Percentiles rank a stretch among this genome's conserved stretches.
Evolutionary conservation across 164 flowering plant genomes (phyloP).

Genomic region (Cinnamomum micranthum): DNA sequence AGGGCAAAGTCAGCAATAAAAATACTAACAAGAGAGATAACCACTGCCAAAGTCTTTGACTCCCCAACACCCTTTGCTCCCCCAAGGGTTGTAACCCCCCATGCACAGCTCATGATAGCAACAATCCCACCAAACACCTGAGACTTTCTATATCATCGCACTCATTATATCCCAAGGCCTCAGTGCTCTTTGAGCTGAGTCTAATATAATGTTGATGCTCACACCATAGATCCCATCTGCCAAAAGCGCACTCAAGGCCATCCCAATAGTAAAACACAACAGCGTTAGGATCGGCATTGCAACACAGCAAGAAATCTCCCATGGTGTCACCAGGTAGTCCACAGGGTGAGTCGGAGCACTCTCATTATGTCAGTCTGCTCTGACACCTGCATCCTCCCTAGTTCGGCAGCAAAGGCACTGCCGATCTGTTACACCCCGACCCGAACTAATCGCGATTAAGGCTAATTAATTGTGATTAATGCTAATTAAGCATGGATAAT

Average conservation of each 20-base stretch:
- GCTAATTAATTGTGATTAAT: too few species aligned
- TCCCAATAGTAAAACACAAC: constrained; percentile 71
- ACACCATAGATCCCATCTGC: constrained; percentile 81
- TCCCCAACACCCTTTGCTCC: constrained; percentile 98
- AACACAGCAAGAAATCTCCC: constrained; percentile 79
- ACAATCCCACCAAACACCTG: constrained; percentile 81
- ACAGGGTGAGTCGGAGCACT: constrained; percentile 86
- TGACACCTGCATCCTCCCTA: constrained; percentile 97
- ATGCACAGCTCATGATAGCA: constrained; percentile 79
- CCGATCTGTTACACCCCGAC: too few species aligned
- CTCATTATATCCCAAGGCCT: constrained; percentile 84
- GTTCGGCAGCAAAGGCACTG: constrained; percentile 90
- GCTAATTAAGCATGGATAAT: too few species aligned
- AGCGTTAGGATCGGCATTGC: constrained; percentile 76
- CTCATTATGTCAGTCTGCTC: constrained; percentile 90
- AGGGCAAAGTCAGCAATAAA: constrained; percentile 87
- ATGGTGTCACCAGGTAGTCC: constrained; percentile 82
- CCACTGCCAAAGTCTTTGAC: constrained; percentile 91
- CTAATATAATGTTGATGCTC: constrained; percentile 77
- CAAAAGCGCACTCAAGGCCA: constrained; percentile 85
- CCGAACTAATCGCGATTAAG: too few species aligned
- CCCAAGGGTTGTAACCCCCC: constrained; percentile 91
- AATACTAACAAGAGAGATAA: constrained; percentile 84
- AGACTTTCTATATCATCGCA: constrained; percentile 88
- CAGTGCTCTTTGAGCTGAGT: constrained; percentile 79